These are phyloP conservation scores for Ogataea hybrid DNA, from an alignment of 1,139 yeast species.

Conservation along the genomic window DNA sequence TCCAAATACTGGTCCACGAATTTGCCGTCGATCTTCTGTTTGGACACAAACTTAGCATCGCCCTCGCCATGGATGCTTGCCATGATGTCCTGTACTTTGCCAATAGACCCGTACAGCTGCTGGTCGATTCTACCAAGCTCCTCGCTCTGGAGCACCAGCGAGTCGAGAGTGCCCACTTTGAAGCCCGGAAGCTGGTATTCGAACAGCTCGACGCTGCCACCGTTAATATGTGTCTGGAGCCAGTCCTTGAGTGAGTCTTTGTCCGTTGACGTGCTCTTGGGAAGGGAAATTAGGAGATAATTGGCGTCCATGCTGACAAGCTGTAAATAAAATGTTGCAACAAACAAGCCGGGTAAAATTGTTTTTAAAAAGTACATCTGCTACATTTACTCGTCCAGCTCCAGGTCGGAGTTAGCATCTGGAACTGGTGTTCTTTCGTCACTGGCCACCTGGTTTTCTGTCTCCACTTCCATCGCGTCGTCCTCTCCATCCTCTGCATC, in stretches of 20 bases:
- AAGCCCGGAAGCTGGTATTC: constrained; percentile 75
- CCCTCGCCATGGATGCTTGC: constrained; percentile 14
- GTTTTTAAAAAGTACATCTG: neutral
- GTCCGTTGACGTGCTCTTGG: constrained; percentile 45
- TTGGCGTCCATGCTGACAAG: constrained; percentile 29
- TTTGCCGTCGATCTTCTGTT: constrained; percentile 37
- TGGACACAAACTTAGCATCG: constrained; percentile 9
- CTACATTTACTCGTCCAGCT: constrained; percentile 5
- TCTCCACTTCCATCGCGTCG: constrained; percentile 8
- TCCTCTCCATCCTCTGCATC: constrained; percentile 4
- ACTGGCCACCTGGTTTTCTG: neutral
- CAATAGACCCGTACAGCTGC: constrained; percentile 65
- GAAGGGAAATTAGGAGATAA: constrained; percentile 52
- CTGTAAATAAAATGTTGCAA: constrained; percentile 12
- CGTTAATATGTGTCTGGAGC: constrained; percentile 44
- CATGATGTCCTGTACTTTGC: constrained; percentile 75
- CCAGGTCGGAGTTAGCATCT: constrained; percentile 4
- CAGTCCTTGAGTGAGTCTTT: constrained; percentile 32
- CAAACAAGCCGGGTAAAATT: constrained; percentile 9
- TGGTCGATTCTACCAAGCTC: constrained; percentile 79
- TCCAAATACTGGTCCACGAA: constrained; percentile 63
- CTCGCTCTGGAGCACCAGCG: constrained; percentile 86
- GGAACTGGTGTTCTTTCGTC: too few species aligned
- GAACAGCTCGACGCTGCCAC: constrained; percentile 40
- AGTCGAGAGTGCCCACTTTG: constrained; percentile 93